A percentile compares a stretch with the other conserved stretches of the same genome.
Evolutionary conservation across 352 stramenopile species (phyloP).

Genomic region (Phytopythium mirpurense): DNA sequence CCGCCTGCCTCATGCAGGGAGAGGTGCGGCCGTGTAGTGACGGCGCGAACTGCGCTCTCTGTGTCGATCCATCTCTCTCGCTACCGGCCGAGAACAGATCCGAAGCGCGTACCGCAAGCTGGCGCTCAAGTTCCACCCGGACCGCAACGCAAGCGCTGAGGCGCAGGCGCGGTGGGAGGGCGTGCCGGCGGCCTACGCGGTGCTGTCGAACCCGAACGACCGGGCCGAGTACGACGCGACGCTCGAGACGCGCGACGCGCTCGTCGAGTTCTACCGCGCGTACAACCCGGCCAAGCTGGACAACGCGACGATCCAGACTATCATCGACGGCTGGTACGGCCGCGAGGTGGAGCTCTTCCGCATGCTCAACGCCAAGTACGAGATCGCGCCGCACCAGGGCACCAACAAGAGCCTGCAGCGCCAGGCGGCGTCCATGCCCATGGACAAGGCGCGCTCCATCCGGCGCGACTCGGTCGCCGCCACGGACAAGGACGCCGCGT

Average conservation of each 20-base stretch:
- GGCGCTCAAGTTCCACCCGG: constrained; percentile 83
- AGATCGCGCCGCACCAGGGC: constrained; percentile 73
- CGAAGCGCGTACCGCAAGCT: constrained; percentile 89
- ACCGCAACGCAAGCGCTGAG: constrained; percentile 87
- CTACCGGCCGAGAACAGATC: constrained; percentile 50
- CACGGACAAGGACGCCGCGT: constrained; percentile 47
- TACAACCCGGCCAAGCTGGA: constrained; percentile 85
- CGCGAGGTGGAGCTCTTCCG: constrained; percentile 82
- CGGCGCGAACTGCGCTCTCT: no score
- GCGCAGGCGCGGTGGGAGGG: constrained; percentile 72
- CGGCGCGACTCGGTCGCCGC: constrained; percentile 52
- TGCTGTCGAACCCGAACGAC: constrained; percentile 78
- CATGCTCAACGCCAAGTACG: constrained; percentile 86
- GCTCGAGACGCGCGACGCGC: constrained; percentile 63
- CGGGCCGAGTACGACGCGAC: constrained; percentile 75
- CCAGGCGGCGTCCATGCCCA: constrained; percentile 32
- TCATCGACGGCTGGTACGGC: constrained; percentile 83
- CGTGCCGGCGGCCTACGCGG: constrained; percentile 62
- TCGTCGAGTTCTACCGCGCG: constrained; percentile 77
- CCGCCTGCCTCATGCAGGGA: no score
- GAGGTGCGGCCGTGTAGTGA: no score
- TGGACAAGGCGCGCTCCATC: constrained; percentile 52
- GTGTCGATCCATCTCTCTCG: no score
- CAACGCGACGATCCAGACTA: constrained; percentile 80
- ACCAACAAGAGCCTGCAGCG: constrained; percentile 46